Conservation (phyloP, 768 basidiomycete species). For the Udeniomyces megalosporus region DNA sequence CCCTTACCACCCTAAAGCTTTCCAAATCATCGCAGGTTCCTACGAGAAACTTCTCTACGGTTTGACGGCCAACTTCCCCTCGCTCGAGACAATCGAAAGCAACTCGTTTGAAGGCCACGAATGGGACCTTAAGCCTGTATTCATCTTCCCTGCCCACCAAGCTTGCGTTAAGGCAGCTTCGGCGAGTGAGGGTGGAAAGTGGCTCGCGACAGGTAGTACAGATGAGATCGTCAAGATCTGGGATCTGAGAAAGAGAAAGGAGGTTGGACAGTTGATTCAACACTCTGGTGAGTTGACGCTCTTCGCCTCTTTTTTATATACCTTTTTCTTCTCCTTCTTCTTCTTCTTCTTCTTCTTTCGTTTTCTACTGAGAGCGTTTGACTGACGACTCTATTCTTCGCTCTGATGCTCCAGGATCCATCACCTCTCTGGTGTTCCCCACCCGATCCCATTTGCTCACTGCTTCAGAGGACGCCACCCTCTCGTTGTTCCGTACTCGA, state of each 20-base stretch:
- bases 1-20: slow-evolving; percentile 33
- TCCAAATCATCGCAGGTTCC: slow-evolving; percentile 78
- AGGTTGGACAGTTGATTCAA: slow-evolving; percentile 86
- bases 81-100: slow-evolving; percentile 24
- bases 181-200: slow-evolving; percentile 76
- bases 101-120: slow-evolving; percentile 1
- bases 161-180: slow-evolving; percentile 82
- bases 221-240: slow-evolving; percentile 96
- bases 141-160: slow-evolving; percentile 93
- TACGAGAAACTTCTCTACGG: slow-evolving; percentile 96
- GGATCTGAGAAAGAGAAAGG: slow-evolving; percentile 80
- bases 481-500: slow-evolving; percentile 76
- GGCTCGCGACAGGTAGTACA: slow-evolving; percentile 87
- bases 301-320: not conserved
- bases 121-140: slow-evolving; percentile 52
- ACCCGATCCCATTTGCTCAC: slow-evolving; percentile 78
- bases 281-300: slow-evolving; percentile 64
- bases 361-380: no score
- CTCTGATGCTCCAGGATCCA: slow-evolving; percentile 50
- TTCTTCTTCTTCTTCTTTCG: not conserved
- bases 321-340: not conserved
- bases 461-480: slow-evolving; percentile 79
- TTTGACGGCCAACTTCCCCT: slow-evolving; percentile 43
- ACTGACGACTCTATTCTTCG: no score
- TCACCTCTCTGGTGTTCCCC: slow-evolving; percentile 73